A percentile compares a stretch with the other conserved stretches of the same genome.
Conservation (phyloP, 2,329 filamentous ascomycete genomes). For the Colletotrichum plurivorum region DNA sequence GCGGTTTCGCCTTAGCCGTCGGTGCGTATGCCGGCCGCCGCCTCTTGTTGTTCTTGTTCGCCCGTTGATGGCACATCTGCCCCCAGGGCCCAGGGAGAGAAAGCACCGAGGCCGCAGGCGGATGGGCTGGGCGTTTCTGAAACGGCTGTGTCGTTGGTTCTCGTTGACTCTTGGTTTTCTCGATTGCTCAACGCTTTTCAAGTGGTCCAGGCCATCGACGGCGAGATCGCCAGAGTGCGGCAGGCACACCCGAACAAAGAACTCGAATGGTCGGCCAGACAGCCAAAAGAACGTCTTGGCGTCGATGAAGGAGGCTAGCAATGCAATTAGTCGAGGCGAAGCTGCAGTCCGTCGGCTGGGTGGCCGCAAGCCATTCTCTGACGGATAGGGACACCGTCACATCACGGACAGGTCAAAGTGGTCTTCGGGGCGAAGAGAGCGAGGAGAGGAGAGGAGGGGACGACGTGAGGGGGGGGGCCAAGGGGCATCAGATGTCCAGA, state of each 20-base stretch:
- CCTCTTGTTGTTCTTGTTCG: constrained; percentile 1
- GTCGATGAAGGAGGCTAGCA: constrained; percentile 19
- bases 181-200: background rate
- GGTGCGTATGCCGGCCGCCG: constrained; percentile 20
- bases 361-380: constrained; percentile 32
- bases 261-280: constrained; percentile 4
- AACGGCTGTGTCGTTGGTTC: background rate
- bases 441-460: background rate
- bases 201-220: constrained; percentile 3
- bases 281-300: constrained; percentile 12
- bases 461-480: background rate
- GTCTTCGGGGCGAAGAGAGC: background rate
- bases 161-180: background rate
- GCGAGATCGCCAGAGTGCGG: background rate
- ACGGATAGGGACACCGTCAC: background rate
- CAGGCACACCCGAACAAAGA: constrained; percentile 30
- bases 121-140: constrained; percentile 7
- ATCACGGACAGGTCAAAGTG: constrained; percentile 28
- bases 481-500: constrained; percentile 1
- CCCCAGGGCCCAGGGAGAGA: no score
- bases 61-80: background rate
- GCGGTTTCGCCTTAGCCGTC: constrained; percentile 12
- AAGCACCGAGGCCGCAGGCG: no score
- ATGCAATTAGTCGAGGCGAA: constrained; percentile 28
- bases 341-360: constrained; percentile 26